Evolutionary conservation across 805 yeast genomes (phyloP), one percentile per base, ranked within the genome.

Genomic region (Candida chilensis): DNA sequence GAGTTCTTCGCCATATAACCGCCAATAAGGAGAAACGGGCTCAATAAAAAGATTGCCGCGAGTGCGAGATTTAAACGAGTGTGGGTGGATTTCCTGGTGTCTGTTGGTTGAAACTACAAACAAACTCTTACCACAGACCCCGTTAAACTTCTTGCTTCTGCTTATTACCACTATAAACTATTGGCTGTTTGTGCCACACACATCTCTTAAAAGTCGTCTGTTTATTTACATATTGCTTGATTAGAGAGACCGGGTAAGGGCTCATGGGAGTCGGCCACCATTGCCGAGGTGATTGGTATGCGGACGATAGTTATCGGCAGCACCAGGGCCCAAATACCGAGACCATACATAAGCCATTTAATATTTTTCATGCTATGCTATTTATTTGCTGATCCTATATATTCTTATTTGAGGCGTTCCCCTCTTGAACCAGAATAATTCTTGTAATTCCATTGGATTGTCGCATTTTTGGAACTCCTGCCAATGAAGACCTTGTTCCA

Each of bases 361-460:
- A n/a, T n/a, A n/a, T n/a, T n/a, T n/a, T n/a, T n/a, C n/a, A n/a
- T n/a, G n/a, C n/a, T n/a, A n/a, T n/a, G n/a, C n/a, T 19, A 11
- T 19, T 28, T 8, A 19, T 17, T 4, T 24, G 15, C 9, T 18
- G 20, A 29, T 29, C 15, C 18, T 17, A 16, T 30, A 30, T 11
- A 30, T n/a, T 17, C 16, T 25, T 11, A 30, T 30, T 24, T 24
- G 12, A n/a, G 11, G 45, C 15, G 57, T 52, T n/a, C 41, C 45
- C 8, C 22, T 16, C 26, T 35, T 31, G 27, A 48, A 52, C 50
- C 49, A 51, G 31, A 44, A 38, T n/a, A 36, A 33, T 10, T 34
- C 24, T 14, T 37, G 34, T 1, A 40, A 17, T 3, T 24, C 17
- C 15, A 36, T 38, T 9, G 50, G 46, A 12, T 29, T 27, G 8